Evolutionary conservation across 352 stramenopile genomes (phyloP), one percentile per base, ranked within the genome.

Genomic region (Globisporangium radiosum): DNA sequence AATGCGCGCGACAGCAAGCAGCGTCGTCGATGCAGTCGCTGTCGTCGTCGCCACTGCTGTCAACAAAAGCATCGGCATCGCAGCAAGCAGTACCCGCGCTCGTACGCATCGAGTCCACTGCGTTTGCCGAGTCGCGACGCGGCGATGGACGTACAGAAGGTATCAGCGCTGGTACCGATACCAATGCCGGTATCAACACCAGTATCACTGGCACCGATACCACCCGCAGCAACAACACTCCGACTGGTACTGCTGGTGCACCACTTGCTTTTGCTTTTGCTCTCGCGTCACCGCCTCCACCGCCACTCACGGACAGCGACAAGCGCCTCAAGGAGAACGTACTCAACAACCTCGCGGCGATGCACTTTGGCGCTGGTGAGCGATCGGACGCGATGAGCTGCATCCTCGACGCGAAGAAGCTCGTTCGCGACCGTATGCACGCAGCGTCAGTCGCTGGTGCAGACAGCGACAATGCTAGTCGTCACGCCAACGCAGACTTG

Each of bases 371-470:
- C 43, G n/a, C 60, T 40, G 71, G 69, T 8, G 56, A 79, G 33
- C 38, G 60, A 10, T 54, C 52, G n/a, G 59, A 69, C 38, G 77
- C 77, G 2, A 73, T 85, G 71, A 11, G 52, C 9, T 64, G 49
- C n/a, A 47, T 87, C 2, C 52, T 85, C 4, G 57, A 70, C 7
- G 74, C 72, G 9, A 87, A 78, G 48, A 67, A 70, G 52, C 53
- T 56, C n/a, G 37, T 43, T 59, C 62, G 62, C 42, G 49, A 60
- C 13, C 36, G 14, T 6, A 11, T 47, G 9, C 9, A n/a, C 7
- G 8, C 9, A 14, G 15, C 8, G 4, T 17, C 43, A 14, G 43
- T 10, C 7, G 43, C 8, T 17, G 8, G 4, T 7, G 14, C 43
- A 47, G 11, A n/a, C 43, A 47, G 43, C 43, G 36, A 8, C 7